Base-by-base conservation (phyloP, 306 rosid species). In the Quercus mongolica region DNA sequence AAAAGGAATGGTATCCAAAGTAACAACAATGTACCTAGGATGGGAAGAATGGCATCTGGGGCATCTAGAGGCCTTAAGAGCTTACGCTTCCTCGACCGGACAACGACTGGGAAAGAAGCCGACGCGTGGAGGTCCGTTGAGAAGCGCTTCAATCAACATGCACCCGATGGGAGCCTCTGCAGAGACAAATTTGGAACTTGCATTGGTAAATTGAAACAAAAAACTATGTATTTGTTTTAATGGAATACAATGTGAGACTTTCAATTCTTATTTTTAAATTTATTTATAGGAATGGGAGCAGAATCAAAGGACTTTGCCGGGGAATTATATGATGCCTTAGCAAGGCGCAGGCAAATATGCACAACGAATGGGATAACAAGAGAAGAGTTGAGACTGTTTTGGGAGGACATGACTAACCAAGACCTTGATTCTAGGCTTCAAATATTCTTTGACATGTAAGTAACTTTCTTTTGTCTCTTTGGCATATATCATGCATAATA, bases 401-500 rank as follows among this genome's bases (percentile, higher is more conserved):
- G 97, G 99, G 95, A 94, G 80, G 99, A 94, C 82, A 86, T 94
- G 85, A 94, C 97, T 21, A 74, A 13, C 73, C 85, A 87, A 74
- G 95, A 94, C 79, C 75, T 89, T 58, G 97, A 92, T 78, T 77
- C 93, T 12, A 85, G 99, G 55, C 92, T 94, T 79, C 95, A 92
- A 78, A 91, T 94, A 80, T 94, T 94, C 91, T 92, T 94, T 82
- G 99, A 92, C 88, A 92, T 94, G 98, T 92, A 88, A 84, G 68
- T 57, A 73, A 38, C 61, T 54, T 54, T 19, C 18, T 38, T 12
- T 59, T 68, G 41, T 57, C 19, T 23, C 14, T 54, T 0, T 49
- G 11, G 4, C 31, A 46, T 38, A 73, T 11, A 65, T 71, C 25
- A 3, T 63, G 38, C 65, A 38, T 71, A 70, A 15, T 70, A 5